These are phyloP conservation scores for Xylaria sp. DNA, from an alignment of 2,329 filamentous ascomycete species.

Conservation along the genomic window DNA sequence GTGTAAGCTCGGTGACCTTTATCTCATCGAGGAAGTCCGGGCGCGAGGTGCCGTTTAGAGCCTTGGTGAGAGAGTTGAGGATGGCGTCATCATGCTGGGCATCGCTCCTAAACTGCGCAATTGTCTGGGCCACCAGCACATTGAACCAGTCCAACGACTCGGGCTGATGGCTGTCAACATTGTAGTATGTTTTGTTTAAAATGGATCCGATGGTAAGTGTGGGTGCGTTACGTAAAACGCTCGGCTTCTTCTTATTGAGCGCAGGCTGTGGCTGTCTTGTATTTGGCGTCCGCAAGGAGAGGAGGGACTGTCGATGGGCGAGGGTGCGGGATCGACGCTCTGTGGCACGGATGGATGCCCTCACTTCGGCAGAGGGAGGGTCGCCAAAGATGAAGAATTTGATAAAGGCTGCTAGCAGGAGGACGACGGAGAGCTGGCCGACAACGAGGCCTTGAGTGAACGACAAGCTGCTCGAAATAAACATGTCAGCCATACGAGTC, in stretches of 20 bases:
- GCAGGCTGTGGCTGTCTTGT: slow-evolving; percentile 53
- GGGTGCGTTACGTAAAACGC: slow-evolving; percentile 76
- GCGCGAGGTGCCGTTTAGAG: slow-evolving; percentile 86
- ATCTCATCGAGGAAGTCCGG: slow-evolving; percentile 96
- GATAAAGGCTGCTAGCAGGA: slow-evolving; percentile 94
- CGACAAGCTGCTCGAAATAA: slow-evolving; percentile 68
- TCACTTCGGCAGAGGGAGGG: slow-evolving; percentile 82
- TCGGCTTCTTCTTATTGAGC: slow-evolving; percentile 73
- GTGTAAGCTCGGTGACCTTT: slow-evolving; percentile 88
- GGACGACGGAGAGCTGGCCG: slow-evolving; percentile 90
- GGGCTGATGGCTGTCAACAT: slow-evolving; percentile 92
- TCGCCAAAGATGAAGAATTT: slow-evolving; percentile 99
- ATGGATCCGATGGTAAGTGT: slow-evolving; percentile 92
- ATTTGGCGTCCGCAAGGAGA: slow-evolving; percentile 65
- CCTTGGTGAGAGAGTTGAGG: slow-evolving; percentile 81
- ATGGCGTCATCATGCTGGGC: slow-evolving; percentile 93
- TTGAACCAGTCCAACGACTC: slow-evolving; percentile 99
- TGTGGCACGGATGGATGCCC: slow-evolving; percentile 78
- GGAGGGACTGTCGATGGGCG: slow-evolving; percentile 78
- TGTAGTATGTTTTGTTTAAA: slow-evolving; percentile 96
- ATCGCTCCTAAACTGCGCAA: slow-evolving; percentile 92
- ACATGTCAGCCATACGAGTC: slow-evolving; percentile 37
- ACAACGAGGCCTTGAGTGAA: slow-evolving; percentile 95
- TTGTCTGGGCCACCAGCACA: slow-evolving; percentile 93
- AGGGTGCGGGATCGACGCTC: slow-evolving; percentile 78